Evolutionary conservation across 805 yeast genomes (phyloP), one percentile per base, ranked within the genome.

Genomic region (Kockiozyma suomiensis): DNA sequence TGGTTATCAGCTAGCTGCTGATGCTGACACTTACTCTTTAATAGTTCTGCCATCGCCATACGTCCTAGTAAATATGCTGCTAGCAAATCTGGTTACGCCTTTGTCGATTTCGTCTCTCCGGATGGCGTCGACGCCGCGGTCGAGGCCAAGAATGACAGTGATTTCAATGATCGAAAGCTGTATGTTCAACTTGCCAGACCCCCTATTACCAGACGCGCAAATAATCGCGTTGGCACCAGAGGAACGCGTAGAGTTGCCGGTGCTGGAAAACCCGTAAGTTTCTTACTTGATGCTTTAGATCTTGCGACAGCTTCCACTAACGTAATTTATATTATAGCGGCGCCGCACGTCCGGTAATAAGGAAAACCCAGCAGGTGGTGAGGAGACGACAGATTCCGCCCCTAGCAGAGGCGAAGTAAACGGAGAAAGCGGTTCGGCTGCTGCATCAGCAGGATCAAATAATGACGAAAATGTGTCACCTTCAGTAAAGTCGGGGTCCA

Each of bases 11-110:
- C 32, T 6, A 1, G 21, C 19, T 47, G 5, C 23, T 28, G 28
- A 23, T 19, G 13, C 40, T 33, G 17, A 13, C 37, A 28, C 33
- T 50, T 33, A n/a, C 17, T 30, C 10, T 30, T 7, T 68, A 30
- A 15, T 30, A 60, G 66, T 32, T 46, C 43, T 41, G 38, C 30
- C n/a, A 32, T 64, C 2, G 17, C 52, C 26, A 28, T 60, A 1
- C 65, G 55, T 15, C 51, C 58, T 13, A 45, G 47, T 37, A 21
- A 33, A 43, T 59, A 38, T 28, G 53, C 50, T 33, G 35, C 32
- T 3, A 54, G 30, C 26, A 48, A n/a, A 43, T 65, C 83, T 64
- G 93, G 94, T 2, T 80, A 83, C 53, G 90, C 88, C 6, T 53
- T 79, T 80, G 74, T 81, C 78, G 52, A 81, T 78, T 50, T 73